Conservation (phyloP, 306 rosid genomes). For the Inga oerstediana region DNA sequence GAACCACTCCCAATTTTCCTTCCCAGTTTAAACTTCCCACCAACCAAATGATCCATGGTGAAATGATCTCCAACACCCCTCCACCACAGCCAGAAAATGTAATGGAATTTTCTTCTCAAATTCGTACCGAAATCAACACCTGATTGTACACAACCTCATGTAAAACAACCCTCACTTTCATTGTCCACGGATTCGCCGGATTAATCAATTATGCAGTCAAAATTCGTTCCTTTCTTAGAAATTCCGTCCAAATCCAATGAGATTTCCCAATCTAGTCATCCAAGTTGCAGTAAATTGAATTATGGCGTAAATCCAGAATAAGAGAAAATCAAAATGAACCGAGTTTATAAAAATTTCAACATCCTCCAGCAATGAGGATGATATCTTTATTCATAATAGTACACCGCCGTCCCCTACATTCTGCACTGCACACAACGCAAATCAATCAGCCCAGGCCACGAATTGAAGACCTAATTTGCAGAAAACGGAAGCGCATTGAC, state of each 20-base stretch:
- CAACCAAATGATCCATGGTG: slow-evolving; percentile 92
- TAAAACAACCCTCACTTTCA: slow-evolving; percentile 36
- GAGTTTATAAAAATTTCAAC: slow-evolving; percentile 34
- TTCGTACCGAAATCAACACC: slow-evolving; percentile 51
- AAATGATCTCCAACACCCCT: slow-evolving; percentile 43
- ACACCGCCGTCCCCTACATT: slow-evolving; percentile 42
- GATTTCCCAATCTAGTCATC: slow-evolving; percentile 33
- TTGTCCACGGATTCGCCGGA: slow-evolving; percentile 30
- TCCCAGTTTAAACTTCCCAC: slow-evolving; percentile 91
- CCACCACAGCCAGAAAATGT: slow-evolving; percentile 36
- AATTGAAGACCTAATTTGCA: slow-evolving; percentile 49
- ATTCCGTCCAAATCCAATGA: slow-evolving; percentile 39
- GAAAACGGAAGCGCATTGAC: slow-evolving; percentile 42
- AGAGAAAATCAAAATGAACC: slow-evolving; percentile 22
- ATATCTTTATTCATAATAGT: slow-evolving; percentile 21
- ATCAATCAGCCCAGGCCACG: slow-evolving; percentile 36
- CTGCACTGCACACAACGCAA: slow-evolving; percentile 2
- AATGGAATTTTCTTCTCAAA: slow-evolving; percentile 41
- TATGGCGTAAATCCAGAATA: slow-evolving; percentile 31
- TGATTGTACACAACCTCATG: slow-evolving; percentile 41
- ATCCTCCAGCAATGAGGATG: slow-evolving; percentile 38
- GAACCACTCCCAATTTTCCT: slow-evolving; percentile 99
- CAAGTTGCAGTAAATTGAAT: background rate
- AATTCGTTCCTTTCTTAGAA: slow-evolving; percentile 32
- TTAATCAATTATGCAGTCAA: slow-evolving; percentile 22